phyloP scores from a whole-genome alignment of 208 protist species.

The Crithidia fasciculata region DNA sequence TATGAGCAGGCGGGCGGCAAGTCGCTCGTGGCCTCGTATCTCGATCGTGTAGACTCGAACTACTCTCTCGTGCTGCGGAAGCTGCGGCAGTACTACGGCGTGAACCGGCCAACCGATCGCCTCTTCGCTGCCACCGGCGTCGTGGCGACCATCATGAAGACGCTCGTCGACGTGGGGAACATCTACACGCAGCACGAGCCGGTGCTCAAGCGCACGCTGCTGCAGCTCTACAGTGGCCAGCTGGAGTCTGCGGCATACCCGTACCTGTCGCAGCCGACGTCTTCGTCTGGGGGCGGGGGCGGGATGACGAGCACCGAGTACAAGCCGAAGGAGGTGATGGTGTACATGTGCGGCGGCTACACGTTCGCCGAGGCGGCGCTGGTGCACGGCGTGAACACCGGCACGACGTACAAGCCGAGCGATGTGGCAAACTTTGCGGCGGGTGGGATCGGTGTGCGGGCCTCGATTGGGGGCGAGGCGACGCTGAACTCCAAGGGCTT shows the following conservation, averaged over 20 bases:
- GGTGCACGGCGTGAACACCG: constrained; percentile 68
- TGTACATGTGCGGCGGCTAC: constrained; percentile 90
- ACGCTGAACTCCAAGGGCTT: constrained; percentile 70
- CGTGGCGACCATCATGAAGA: constrained; percentile 83
- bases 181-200: constrained; percentile 98
- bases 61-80: constrained; percentile 53
- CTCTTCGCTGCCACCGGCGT: constrained; percentile 90
- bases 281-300: constrained; percentile 27
- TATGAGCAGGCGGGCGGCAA: constrained; percentile 62
- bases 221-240: constrained; percentile 68
- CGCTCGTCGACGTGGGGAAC: constrained; percentile 92
- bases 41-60: constrained; percentile 47
- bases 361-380: constrained; percentile 86
- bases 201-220: constrained; percentile 84
- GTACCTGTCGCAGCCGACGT: constrained; percentile 51
- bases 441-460: constrained; percentile 38
- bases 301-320: constrained; percentile 29
- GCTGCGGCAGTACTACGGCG: constrained; percentile 73
- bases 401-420: constrained; percentile 61
- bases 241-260: constrained; percentile 58
- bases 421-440: constrained; percentile 44
- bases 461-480: constrained; percentile 58
- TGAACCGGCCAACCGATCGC: constrained; percentile 66
- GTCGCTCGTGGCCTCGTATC: constrained; percentile 38
- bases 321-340: constrained; percentile 69